phyloP scores from a whole-genome alignment of 2,329 filamentous ascomycete species.

The Sporothrix mexicana region DNA sequence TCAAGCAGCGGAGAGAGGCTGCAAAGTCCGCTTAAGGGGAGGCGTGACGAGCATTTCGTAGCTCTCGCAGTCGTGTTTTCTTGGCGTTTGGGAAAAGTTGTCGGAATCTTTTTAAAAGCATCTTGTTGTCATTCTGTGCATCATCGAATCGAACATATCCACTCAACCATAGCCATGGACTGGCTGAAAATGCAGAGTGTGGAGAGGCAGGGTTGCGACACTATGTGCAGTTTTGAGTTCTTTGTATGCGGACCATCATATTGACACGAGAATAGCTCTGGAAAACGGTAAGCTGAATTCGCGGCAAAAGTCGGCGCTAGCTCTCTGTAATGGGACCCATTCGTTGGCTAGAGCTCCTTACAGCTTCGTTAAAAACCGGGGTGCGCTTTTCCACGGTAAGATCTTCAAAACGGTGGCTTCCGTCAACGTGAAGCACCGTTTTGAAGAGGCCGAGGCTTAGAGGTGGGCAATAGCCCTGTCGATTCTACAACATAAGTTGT shows the following conservation, averaged over 20 bases:
- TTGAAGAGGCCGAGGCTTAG: neutral
- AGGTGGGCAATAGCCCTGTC: too few relatives aligned
- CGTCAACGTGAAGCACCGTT: conserved; percentile 5
- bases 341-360: conserved; percentile 28
- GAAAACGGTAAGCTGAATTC: conserved; percentile 8
- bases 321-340: conserved; percentile 24
- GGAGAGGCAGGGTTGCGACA: neutral
- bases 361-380: conserved; percentile 29
- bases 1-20: conserved; percentile 71
- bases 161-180: too few relatives aligned
- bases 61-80: neutral
- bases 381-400: neutral
- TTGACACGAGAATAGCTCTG: neutral
- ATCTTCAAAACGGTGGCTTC: neutral
- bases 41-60: neutral
- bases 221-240: neutral
- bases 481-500: neutral
- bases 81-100: conserved; percentile 27
- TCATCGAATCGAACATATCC: neutral
- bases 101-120: conserved; percentile 1
- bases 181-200: neutral
- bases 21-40: conserved; percentile 28
- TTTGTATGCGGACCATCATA: neutral
- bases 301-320: conserved; percentile 33
- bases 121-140: neutral